A percentile compares a stretch with the other conserved stretches of the same genome.
These are phyloP conservation scores for sunflower (Helianthus annuus) DNA, from an alignment of 129 eudicot species.

Conservation along the genomic window DNA sequence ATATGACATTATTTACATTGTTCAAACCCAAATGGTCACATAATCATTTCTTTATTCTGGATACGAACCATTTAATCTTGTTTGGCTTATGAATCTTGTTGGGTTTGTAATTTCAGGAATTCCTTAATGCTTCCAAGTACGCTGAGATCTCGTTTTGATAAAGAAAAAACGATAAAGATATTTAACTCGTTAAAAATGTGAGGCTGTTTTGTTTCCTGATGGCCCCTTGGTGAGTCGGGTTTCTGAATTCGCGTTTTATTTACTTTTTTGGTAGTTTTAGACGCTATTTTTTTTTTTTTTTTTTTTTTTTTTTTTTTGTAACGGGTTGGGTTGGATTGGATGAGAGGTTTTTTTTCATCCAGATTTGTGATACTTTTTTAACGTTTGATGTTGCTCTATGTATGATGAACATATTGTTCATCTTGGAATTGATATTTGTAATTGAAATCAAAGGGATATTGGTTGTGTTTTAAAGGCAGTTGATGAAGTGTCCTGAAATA, in stretches of 20 bases:
- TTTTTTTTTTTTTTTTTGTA: background rate
- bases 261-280: conserved; percentile 25
- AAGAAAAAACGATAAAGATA: conserved; percentile 1
- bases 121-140: conserved; percentile 40
- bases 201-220: conserved; percentile 40
- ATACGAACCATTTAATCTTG: background rate
- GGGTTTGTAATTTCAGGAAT: conserved; percentile 35
- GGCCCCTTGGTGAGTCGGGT: conserved; percentile 37
- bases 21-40: background rate
- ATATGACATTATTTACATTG: too few relatives aligned
- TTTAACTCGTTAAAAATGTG: conserved; percentile 34
- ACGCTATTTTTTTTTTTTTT: background rate
- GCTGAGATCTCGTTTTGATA: conserved; percentile 39
- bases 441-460: conserved; percentile 21
- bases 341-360: conserved; percentile 28
- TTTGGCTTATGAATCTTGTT: background rate
- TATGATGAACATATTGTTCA: conserved; percentile 38
- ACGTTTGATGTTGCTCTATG: conserved; percentile 24
- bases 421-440: conserved; percentile 18
- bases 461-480: conserved; percentile 26
- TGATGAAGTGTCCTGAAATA: background rate
- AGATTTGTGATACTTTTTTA: conserved; percentile 15
- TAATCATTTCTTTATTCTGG: background rate
- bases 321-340: conserved; percentile 18
- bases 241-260: background rate